Evolutionary conservation across 768 basidiomycete species (phyloP).

Genomic region (Termitomyces sp.): DNA sequence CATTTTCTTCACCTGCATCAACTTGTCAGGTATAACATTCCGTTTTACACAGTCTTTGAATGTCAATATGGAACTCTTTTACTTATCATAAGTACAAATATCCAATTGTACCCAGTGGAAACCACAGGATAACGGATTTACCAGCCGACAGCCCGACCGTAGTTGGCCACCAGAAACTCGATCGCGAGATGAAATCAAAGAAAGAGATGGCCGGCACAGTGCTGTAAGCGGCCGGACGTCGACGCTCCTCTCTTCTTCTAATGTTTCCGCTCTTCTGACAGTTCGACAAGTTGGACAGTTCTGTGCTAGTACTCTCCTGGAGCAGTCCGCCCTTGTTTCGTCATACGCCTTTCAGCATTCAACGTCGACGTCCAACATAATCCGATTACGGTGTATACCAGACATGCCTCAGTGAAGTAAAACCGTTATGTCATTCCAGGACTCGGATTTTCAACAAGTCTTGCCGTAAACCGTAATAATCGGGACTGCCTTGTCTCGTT

Average conservation of each 20-base stretch:
- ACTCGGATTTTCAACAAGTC: background rate
- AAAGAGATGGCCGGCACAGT: background rate
- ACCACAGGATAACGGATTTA: background rate
- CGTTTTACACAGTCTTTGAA: background rate
- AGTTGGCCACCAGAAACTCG: background rate
- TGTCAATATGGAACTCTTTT: background rate
- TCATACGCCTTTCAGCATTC: background rate
- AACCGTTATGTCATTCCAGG: background rate
- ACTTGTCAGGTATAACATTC: background rate
- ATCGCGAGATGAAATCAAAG: background rate
- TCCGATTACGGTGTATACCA: background rate
- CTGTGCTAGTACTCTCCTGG: background rate
- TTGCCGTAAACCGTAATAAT: background rate
- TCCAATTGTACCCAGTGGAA: background rate
- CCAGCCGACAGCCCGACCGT: background rate
- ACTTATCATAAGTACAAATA: background rate
- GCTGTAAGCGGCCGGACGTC: background rate
- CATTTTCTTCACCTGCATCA: background rate
- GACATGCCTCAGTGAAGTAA: background rate
- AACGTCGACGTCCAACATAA: background rate
- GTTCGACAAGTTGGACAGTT: conserved; percentile 8
- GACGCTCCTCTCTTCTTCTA: background rate
- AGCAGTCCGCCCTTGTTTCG: conserved; percentile 8
- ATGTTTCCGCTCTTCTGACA: conserved; percentile 6
- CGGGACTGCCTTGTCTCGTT: background rate